phyloP scores from a whole-genome alignment of 176 grass and related monocot species.

The Eleusine indica region DNA sequence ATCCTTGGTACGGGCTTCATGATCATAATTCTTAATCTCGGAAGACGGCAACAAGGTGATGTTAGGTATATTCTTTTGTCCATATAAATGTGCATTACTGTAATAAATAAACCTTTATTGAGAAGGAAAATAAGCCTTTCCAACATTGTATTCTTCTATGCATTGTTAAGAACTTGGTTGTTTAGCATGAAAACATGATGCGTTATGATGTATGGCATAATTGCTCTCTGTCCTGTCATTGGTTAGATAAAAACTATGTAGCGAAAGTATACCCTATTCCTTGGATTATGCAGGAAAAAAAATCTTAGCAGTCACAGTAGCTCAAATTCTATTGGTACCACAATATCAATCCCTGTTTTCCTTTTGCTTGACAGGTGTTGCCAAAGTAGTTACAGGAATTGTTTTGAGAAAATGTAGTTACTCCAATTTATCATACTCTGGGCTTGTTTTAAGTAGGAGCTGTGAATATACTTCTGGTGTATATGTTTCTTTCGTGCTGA shows the following conservation, averaged over 20 bases:
- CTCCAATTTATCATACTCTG: not conserved
- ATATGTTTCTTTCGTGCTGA: not conserved
- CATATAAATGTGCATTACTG: conserved; percentile 1
- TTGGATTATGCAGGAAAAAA: not conserved
- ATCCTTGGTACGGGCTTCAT: conserved; percentile 86
- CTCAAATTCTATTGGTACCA: not conserved
- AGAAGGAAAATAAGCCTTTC: not conserved
- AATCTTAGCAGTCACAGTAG: not conserved
- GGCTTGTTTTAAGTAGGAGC: not conserved
- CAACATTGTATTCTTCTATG: conserved; percentile 26
- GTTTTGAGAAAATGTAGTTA: not conserved
- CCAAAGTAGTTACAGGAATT: not conserved
- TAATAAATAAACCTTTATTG: not conserved
- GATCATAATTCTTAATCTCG: conserved; percentile 91
- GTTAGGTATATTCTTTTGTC: conserved; percentile 55
- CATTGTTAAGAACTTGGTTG: not conserved
- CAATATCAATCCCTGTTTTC: not conserved
- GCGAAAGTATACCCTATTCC: not conserved
- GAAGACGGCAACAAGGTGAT: conserved; percentile 83
- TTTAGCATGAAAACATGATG: conserved; percentile 17
- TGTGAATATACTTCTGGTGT: conserved; percentile 8
- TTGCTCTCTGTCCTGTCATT: not conserved
- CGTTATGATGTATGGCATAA: conserved; percentile 1
- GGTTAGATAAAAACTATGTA: not conserved
- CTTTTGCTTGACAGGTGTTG: not conserved